Base-by-base conservation (phyloP, 2,329 filamentous ascomycete genomes). In the Bertia moriformis region DNA sequence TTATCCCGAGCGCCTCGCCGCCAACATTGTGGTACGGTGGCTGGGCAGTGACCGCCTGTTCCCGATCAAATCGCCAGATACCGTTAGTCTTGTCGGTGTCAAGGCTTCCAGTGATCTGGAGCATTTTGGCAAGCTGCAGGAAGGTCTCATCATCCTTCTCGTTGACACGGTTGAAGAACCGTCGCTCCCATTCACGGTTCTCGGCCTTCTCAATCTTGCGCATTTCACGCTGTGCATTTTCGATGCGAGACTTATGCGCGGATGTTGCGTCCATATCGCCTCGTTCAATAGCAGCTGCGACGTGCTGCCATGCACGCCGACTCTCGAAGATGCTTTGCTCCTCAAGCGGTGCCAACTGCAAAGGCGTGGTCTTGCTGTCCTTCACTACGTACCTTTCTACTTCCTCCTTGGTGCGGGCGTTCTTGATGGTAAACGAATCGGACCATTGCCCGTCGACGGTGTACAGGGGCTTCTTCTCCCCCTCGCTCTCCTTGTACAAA, bases 361-460 rank as follows among this genome's bases (percentile, higher is more conserved):
- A 73, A 10, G 82, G 71, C 1, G 83, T 83, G 27, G 73, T 73
- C 14, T 67, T 61, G 10, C 63, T 59, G 18, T 63, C 61, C 38
- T 65, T 65, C 20, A 80, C 73, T 46, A 77, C 69, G 55, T 81
- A 83, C 4, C 60, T 58, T 17, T 77, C 71, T 38, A 85, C 47
- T 7, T 12, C 32, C 10, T 17, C 17, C 12, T 35, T 35, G 43
- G 59, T 55, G 14, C 62, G 48, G 12, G 78, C 77, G 45, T 85
- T 70, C 60, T 82, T 82, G 53, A 95, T 79, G 39, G 73, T 73
- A 54, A 94, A 93, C 2, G 66, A 65, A 51, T 86, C 84, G 42
- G 78, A 93, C 91, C 91, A 98, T 56, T 93, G 85, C 18, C 91
- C 91, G 19, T 86, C 78, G 29, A 81, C 69, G n/a, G 78, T 85